These are phyloP conservation scores for Lavandula angustifolia DNA, from an alignment of 257 asterid genomes.

Conservation along the genomic window DNA sequence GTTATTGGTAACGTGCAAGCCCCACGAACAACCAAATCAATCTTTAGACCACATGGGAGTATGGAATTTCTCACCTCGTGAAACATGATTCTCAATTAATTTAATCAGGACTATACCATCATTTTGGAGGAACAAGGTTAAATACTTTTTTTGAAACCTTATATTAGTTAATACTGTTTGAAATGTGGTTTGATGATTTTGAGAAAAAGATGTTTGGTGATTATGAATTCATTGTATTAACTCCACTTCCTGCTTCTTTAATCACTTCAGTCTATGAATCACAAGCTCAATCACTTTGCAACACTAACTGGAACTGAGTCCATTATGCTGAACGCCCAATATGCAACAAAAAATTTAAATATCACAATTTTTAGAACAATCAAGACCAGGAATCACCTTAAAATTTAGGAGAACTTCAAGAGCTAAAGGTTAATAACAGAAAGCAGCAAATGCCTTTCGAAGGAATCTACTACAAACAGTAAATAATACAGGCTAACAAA, in stretches of 20 bases:
- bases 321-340: neutral
- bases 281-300: neutral
- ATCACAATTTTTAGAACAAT: neutral
- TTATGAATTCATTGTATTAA: slow-evolving; percentile 26
- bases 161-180: slow-evolving; percentile 17
- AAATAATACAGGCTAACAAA: too few relatives aligned
- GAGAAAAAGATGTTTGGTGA: slow-evolving; percentile 6
- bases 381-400: too few relatives aligned
- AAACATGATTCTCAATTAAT: too few relatives aligned
- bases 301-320: slow-evolving; percentile 4
- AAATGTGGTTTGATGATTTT: slow-evolving; percentile 9
- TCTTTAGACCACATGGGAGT: neutral
- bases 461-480: neutral
- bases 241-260: slow-evolving; percentile 9
- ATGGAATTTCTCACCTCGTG: neutral
- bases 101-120: too few relatives aligned
- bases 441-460: neutral
- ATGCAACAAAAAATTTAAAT: neutral
- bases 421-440: slow-evolving; percentile 1
- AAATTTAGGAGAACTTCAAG: neutral
- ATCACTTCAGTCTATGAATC: slow-evolving; percentile 1
- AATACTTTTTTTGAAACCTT: slow-evolving; percentile 16
- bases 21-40: slow-evolving; percentile 3
- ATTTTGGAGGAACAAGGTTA: slow-evolving; percentile 2
- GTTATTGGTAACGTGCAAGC: neutral